Conservation (phyloP, 768 basidiomycete species). For the Pholiota microspora region DNA sequence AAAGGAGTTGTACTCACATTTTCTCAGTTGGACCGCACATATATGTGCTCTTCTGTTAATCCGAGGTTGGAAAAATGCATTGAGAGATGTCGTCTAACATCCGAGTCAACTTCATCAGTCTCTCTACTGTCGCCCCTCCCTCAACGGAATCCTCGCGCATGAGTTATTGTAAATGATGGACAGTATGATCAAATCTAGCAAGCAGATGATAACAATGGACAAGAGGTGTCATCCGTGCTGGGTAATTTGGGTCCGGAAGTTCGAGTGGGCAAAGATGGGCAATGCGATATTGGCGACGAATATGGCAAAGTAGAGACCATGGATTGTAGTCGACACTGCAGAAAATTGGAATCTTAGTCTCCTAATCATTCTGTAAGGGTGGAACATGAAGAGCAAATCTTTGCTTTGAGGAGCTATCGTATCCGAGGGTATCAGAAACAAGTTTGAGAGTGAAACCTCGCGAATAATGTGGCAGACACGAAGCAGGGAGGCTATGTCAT, state of each 20-base stretch:
- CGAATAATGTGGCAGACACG: constrained; percentile 3
- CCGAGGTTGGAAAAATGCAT: constrained; percentile 1
- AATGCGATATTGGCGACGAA: constrained; percentile 9
- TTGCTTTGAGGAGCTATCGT: not conserved
- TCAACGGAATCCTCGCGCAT: not conserved
- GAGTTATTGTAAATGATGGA: constrained; percentile 1
- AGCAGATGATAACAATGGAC: constrained; percentile 4
- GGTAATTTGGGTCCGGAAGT: not conserved
- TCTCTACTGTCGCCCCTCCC: not conserved
- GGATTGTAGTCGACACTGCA: constrained; percentile 4
- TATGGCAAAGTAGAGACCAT: constrained; percentile 3
- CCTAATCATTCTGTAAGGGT: not conserved
- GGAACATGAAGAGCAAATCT: not conserved
- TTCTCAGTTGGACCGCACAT: not conserved
- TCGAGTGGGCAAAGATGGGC: constrained; percentile 5
- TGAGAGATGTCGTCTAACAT: constrained; percentile 4
- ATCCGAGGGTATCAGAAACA: constrained; percentile 6
- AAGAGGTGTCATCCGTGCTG: constrained; percentile 5
- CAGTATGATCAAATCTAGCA: not conserved
- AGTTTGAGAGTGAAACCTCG: constrained; percentile 8
- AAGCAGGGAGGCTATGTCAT: constrained; percentile 4
- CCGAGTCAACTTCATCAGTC: not conserved
- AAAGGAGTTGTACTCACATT: not conserved
- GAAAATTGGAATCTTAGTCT: not conserved
- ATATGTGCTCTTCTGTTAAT: not conserved